These are phyloP conservation scores for Trichoderma parareesei DNA, from an alignment of 495 filamentous ascomycete genomes.

Conservation along the genomic window DNA sequence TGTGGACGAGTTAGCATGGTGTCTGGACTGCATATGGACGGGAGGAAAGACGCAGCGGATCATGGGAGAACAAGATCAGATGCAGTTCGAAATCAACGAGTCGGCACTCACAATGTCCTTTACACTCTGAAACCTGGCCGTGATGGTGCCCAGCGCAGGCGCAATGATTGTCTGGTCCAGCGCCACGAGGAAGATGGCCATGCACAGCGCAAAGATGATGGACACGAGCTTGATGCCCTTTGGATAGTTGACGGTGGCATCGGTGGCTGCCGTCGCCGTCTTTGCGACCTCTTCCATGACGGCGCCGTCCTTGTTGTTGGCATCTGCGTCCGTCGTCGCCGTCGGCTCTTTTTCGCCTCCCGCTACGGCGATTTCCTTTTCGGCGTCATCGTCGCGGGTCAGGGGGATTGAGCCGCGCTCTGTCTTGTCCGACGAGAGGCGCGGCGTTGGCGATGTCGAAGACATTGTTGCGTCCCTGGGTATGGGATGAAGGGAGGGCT, in stretches of 20 bases:
- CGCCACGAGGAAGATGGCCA: slow-evolving; percentile 52
- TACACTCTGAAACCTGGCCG: slow-evolving; percentile 30
- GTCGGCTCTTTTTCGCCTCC: background rate
- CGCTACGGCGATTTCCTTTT: background rate
- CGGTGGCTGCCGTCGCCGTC: slow-evolving; percentile 18
- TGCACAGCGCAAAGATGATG: slow-evolving; percentile 42
- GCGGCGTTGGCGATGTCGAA: background rate
- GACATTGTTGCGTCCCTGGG: background rate
- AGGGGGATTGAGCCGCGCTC: background rate
- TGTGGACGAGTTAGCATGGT: background rate
- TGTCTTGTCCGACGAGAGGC: slow-evolving; percentile 2
- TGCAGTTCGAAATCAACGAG: too few relatives aligned
- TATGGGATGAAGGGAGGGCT: background rate
- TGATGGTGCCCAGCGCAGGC: slow-evolving; percentile 47
- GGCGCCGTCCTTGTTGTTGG: background rate
- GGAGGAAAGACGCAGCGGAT: too few relatives aligned
- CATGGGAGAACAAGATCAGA: too few relatives aligned
- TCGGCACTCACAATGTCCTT: slow-evolving; percentile 31
- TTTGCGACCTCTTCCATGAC: background rate
- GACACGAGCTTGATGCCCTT: slow-evolving; percentile 36
- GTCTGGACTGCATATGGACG: background rate
- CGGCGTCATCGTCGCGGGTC: background rate
- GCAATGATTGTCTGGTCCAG: slow-evolving; percentile 58
- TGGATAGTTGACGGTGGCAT: slow-evolving; percentile 28
- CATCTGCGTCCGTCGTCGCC: too few relatives aligned